Percentiles rank a stretch among this genome's conserved stretches.
Evolutionary conservation across 768 basidiomycete species (phyloP).

Genomic region (Hygrophoropsis aurantiaca): DNA sequence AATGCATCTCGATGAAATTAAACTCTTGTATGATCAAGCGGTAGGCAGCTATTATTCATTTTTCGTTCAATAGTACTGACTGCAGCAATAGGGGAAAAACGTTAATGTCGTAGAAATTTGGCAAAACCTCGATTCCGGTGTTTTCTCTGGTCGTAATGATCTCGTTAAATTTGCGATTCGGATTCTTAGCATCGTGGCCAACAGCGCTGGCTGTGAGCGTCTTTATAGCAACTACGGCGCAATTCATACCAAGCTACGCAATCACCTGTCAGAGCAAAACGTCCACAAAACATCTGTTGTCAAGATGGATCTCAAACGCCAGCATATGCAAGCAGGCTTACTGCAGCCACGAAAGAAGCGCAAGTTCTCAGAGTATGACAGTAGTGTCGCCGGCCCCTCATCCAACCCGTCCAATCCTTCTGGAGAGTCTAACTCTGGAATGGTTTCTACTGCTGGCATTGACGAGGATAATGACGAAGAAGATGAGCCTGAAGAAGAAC

Average conservation of each 20-base stretch:
- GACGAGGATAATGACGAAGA: no score
- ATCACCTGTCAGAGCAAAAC: slow-evolving; percentile 17
- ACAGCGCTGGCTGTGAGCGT: slow-evolving; percentile 31
- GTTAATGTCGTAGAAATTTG: slow-evolving; percentile 17
- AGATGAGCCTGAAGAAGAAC: no score
- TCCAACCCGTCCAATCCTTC: no score
- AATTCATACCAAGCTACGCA: slow-evolving; percentile 22
- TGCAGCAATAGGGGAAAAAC: neutral
- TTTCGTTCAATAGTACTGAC: no score
- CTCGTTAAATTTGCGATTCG: slow-evolving; percentile 22
- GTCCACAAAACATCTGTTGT: slow-evolving; percentile 18
- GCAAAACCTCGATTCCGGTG: slow-evolving; percentile 15
- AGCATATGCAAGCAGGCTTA: slow-evolving; percentile 14
- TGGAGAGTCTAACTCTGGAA: no score
- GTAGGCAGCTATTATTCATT: no score
- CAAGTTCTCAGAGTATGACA: no score
- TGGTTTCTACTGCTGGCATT: no score
- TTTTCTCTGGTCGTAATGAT: slow-evolving; percentile 12
- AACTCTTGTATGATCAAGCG: neutral
- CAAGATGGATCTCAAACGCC: slow-evolving; percentile 18
- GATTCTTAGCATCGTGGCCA: slow-evolving; percentile 22
- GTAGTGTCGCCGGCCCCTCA: no score
- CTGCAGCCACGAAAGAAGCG: slow-evolving; percentile 5
- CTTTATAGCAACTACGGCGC: slow-evolving; percentile 28
- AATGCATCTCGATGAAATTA: slow-evolving; percentile 8